Evolutionary conservation across 768 basidiomycete species (phyloP).

Genomic region (Dentipellis sp.): DNA sequence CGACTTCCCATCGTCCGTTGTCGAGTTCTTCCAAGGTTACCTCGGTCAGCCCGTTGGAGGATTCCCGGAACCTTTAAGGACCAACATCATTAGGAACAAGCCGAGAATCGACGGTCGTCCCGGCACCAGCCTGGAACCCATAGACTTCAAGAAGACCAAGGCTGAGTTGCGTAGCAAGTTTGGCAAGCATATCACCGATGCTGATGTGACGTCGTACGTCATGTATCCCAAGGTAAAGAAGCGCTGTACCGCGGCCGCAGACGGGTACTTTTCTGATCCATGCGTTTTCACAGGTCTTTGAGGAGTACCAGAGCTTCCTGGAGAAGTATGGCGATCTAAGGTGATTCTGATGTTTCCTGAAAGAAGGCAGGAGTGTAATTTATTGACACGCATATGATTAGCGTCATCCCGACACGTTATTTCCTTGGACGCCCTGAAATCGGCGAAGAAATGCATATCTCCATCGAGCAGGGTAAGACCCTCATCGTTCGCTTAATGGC

Average conservation of each 20-base stretch:
- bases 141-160: slow-evolving; percentile 97
- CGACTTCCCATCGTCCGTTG: slow-evolving; percentile 95
- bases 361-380: slow-evolving; percentile 7
- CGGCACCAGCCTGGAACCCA: slow-evolving; percentile 75
- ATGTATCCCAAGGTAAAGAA: slow-evolving; percentile 90
- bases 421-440: slow-evolving; percentile 89
- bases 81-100: slow-evolving; percentile 87
- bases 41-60: slow-evolving; percentile 97
- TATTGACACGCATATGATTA: slow-evolving; percentile 23
- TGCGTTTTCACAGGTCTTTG: slow-evolving; percentile 65
- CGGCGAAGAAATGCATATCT: slow-evolving; percentile 95
- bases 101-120: slow-evolving; percentile 91
- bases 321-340: slow-evolving; percentile 94
- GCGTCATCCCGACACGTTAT: slow-evolving; percentile 92
- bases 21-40: slow-evolving; percentile 99
- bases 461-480: slow-evolving; percentile 94
- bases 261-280: not conserved
- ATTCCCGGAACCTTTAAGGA: slow-evolving; percentile 95
- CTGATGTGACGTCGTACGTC: slow-evolving; percentile 89
- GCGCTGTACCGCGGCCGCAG: not conserved
- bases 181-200: slow-evolving; percentile 89
- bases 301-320: slow-evolving; percentile 91
- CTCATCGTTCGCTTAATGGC: slow-evolving; percentile 95
- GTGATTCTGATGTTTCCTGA: slow-evolving; percentile 31
- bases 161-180: slow-evolving; percentile 87